These are phyloP conservation scores for Candolleomyces eurysporus DNA, from an alignment of 768 basidiomycete genomes.

Conservation along the genomic window DNA sequence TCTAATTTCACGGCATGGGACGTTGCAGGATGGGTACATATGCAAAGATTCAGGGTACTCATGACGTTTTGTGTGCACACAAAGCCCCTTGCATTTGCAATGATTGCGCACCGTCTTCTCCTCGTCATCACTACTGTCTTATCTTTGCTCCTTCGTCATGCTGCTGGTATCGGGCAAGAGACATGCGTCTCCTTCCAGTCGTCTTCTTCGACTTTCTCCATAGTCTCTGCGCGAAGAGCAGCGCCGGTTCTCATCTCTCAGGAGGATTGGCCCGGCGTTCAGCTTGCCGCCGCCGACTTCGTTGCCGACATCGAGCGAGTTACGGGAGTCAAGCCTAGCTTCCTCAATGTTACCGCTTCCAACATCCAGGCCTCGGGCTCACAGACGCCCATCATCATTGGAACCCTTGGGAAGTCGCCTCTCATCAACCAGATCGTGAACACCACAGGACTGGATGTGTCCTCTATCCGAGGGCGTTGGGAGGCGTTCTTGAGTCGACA, in stretches of 20 bases:
- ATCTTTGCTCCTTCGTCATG: conserved; percentile 9
- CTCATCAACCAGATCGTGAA: conserved; percentile 53
- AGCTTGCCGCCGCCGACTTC: conserved; percentile 59
- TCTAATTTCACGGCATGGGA: no score
- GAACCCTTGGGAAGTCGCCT: conserved; percentile 58
- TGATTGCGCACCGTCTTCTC: no score
- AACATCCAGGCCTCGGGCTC: conserved; percentile 18
- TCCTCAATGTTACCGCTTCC: conserved; percentile 49
- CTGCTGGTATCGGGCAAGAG: conserved; percentile 46
- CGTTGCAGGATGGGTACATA: no score
- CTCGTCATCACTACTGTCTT: not conserved
- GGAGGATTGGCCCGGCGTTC: conserved; percentile 65
- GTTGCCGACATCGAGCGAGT: conserved; percentile 60
- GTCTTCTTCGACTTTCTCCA: conserved; percentile 35
- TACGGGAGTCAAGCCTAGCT: conserved; percentile 47
- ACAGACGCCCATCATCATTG: conserved; percentile 54
- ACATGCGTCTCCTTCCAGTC: conserved; percentile 46
- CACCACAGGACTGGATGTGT: conserved; percentile 51
- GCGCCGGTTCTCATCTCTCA: conserved; percentile 48
- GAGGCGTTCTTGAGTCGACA: conserved; percentile 56
- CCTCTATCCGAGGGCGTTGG: conserved; percentile 62
- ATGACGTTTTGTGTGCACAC: no score
- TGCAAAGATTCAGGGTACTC: no score
- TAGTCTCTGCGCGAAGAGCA: conserved; percentile 42
- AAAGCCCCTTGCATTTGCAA: no score